phyloP scores from a whole-genome alignment of 495 filamentous ascomycete genomes.

The Polyplosphaeria fusca region DNA sequence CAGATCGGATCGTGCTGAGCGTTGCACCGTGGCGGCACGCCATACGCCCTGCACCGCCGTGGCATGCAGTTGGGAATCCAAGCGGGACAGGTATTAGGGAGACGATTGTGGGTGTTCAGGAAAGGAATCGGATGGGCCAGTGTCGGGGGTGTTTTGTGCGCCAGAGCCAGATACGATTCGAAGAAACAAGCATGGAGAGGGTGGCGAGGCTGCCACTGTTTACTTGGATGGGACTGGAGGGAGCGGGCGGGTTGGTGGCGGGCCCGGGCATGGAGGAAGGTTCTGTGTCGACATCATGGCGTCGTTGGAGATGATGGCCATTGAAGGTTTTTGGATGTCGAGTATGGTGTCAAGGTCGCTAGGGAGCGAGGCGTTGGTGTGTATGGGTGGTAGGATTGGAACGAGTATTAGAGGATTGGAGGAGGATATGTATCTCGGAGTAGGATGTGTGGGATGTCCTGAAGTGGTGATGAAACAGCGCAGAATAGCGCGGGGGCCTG shows the following conservation, averaged over 20 bases:
- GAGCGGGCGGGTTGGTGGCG: conserved; percentile 77
- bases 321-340: conserved; percentile 13
- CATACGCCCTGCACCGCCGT: conserved; percentile 10
- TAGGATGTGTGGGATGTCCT: conserved; percentile 10
- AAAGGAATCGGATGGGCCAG: conserved; percentile 1
- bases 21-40: conserved; percentile 12
- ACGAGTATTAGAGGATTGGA: conserved; percentile 3
- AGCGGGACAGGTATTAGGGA: conserved; percentile 6
- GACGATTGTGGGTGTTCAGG: conserved; percentile 12
- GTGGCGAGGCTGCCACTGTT: not conserved
- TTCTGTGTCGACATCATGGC: conserved; percentile 62
- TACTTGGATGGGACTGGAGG: conserved; percentile 64
- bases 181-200: conserved; percentile 6
- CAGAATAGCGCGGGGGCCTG: conserved; percentile 10
- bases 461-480: conserved; percentile 26
- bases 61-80: not conserved
- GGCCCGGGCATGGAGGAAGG: conserved; percentile 81
- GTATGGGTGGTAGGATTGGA: not conserved
- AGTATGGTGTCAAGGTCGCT: not conserved
- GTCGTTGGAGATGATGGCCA: conserved; percentile 39
- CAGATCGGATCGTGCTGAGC: conserved; percentile 16
- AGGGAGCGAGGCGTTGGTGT: not conserved
- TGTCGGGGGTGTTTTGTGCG: conserved; percentile 6
- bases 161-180: conserved; percentile 8
- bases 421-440: conserved; percentile 18